Base-by-base conservation (phyloP, 2,329 filamentous ascomycete genomes). In the Fusarium irregulare region DNA sequence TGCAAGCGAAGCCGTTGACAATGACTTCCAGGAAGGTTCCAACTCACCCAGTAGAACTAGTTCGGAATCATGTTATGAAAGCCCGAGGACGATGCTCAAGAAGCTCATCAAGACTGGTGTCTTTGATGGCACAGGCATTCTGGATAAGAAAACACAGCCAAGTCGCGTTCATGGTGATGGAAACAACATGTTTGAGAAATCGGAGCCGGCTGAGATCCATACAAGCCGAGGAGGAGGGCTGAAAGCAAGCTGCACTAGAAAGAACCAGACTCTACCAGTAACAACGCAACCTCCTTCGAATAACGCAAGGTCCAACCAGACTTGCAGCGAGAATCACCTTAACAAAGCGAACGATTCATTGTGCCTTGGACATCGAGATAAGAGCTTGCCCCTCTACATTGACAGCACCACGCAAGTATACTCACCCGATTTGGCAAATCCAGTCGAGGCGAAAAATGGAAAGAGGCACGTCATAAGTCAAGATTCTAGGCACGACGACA, bases 171-270 rank as follows among this genome's bases (percentile, higher is more conserved):
- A 6, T 20, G 18, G 41, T 53, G 23, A 10, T 21, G 32, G 20
- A n/a, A 28, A 18, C 12, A 14, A 10, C 16, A 21, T 42, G 10
- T 14, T 42, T 37, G 10, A 28, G 13, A 27, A 28, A 20, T 5
- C n/a, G 41, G 18, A 42, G 23, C 13, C 13, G 23, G 23, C 8
- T 25, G 13, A 12, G 20, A 27, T 34, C 23, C 32, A 25, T 51
- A 25, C 44, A 20, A 73, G 73, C 41, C 34, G 73, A 40, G 70
- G 76, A 47, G 70, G 73, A 21, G 66, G 70, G 3, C 50, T 66
- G 9, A 72, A 73, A 64, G 67, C 70, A 7, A 68, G 65, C 16
- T 55, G 34, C 18, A 37, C 68, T 11, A 20, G 32, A 9, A 44
- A 45, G 9, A 21, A 37, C 25, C 34, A 48, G 47, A 42, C 40